A percentile compares a stretch with the other conserved stretches of the same genome.
Conservation (phyloP, 108 stramenopile genomes). For the Chaetoceros tenuissimus region DNA sequence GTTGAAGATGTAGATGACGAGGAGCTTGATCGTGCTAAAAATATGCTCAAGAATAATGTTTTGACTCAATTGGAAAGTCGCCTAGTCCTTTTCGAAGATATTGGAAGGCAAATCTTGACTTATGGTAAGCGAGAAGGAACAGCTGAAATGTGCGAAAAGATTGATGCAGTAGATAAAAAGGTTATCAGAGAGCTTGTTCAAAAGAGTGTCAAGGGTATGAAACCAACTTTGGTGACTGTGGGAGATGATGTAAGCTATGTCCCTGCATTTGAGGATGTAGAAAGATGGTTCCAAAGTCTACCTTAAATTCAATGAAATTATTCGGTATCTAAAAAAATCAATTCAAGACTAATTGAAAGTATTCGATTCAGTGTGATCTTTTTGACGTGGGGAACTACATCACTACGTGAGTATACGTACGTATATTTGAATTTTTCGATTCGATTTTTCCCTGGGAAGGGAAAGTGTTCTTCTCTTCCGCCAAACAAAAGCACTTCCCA, state of each 20-base stretch:
- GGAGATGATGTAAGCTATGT: constrained; percentile 66
- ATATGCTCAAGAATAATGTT: constrained; percentile 97
- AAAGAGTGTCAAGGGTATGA: constrained; percentile 42
- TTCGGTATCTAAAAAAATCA: too few relatives aligned
- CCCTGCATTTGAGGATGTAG: constrained; percentile 67
- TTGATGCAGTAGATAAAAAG: constrained; percentile 88
- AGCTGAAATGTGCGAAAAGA: constrained; percentile 74
- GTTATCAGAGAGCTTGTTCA: constrained; percentile 77
- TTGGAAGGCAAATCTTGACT: constrained; percentile 92
- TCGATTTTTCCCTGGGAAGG: too few relatives aligned
- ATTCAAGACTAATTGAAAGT: too few relatives aligned
- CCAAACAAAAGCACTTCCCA: not conserved
- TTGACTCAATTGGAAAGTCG: constrained; percentile 95
- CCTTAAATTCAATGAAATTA: too few relatives aligned
- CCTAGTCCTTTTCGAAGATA: constrained; percentile 93
- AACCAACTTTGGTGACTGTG: constrained; percentile 74
- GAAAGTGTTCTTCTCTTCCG: not conserved
- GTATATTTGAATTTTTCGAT: too few relatives aligned
- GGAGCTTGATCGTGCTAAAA: constrained; percentile 90
- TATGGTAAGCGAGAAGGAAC: constrained; percentile 85
- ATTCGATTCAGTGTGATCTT: too few relatives aligned
- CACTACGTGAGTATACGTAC: too few relatives aligned
- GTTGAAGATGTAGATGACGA: constrained; percentile 53
- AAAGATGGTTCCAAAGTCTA: constrained; percentile 53
- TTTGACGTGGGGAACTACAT: too few relatives aligned